Evolutionary conservation across 495 filamentous ascomycete genomes (phyloP).

Genomic region (Podospora sp.): DNA sequence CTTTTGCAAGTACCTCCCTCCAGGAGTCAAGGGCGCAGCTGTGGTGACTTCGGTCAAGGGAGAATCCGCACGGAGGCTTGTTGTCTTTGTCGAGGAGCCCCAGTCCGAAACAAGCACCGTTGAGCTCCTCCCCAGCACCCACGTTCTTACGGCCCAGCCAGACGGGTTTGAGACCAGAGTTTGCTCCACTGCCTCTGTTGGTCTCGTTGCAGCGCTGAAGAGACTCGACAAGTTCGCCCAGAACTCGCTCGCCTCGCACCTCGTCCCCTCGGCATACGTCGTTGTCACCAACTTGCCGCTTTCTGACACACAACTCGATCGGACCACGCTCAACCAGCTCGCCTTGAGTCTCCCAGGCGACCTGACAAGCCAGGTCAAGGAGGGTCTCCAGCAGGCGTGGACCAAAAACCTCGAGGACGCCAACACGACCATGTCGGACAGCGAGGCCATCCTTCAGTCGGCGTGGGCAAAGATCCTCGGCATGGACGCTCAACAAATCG

Average conservation of each 20-base stretch:
- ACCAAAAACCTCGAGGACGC: background rate
- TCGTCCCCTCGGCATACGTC: constrained; percentile 57
- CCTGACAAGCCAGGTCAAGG: background rate
- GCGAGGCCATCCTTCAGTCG: constrained; percentile 30
- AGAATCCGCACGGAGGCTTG: background rate
- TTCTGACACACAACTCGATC: constrained; percentile 53
- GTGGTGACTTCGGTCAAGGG: background rate
- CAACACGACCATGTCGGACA: constrained; percentile 10
- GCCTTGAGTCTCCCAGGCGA: constrained; percentile 9
- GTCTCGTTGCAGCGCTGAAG: constrained; percentile 9
- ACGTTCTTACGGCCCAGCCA: background rate
- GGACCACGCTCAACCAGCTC: constrained; percentile 11
- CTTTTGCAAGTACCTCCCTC: constrained; percentile 28
- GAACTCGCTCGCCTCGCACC: constrained; percentile 39
- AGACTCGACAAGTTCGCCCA: constrained; percentile 27
- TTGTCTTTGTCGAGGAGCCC: constrained; percentile 13
- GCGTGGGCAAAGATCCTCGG: constrained; percentile 30
- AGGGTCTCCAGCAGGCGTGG: constrained; percentile 21
- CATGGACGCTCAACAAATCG: constrained; percentile 34
- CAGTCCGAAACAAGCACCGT: background rate
- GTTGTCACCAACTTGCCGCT: constrained; percentile 52
- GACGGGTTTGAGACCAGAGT: background rate
- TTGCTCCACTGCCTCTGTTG: background rate
- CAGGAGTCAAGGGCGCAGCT: background rate
- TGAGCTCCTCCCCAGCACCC: background rate